These are phyloP conservation scores for Vanrija sp. DNA, from an alignment of 1,284 basidiomycete genomes.

Conservation along the genomic window DNA sequence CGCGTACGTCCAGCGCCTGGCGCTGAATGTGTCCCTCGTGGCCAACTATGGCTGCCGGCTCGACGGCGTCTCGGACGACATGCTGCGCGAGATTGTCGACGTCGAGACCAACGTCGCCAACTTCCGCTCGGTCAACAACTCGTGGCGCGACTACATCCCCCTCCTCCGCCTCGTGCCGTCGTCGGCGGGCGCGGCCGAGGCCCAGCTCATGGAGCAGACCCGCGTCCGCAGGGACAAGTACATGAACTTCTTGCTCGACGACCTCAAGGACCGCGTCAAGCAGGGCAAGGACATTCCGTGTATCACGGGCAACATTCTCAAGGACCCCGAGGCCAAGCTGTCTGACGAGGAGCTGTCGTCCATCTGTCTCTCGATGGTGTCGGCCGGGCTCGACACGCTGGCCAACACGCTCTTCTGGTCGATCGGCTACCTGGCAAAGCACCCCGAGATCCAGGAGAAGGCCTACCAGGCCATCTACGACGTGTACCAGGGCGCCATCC, in stretches of 20 bases:
- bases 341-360: conserved; percentile 14
- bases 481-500: conserved; percentile 8
- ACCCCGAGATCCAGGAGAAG: conserved; percentile 17
- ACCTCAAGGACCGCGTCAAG: conserved; percentile 13
- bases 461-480: conserved; percentile 12
- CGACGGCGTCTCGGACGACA: conserved; percentile 8
- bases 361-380: conserved; percentile 22
- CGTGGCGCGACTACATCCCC: conserved; percentile 17
- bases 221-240: conserved; percentile 16
- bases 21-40: conserved; percentile 15
- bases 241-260: conserved; percentile 16
- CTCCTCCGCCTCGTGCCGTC: conserved; percentile 11
- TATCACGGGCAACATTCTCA: conserved; percentile 19
- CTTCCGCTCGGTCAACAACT: conserved; percentile 11
- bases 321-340: conserved; percentile 21
- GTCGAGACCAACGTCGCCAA: conserved; percentile 11
- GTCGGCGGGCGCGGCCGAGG: not conserved
- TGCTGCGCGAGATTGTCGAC: conserved; percentile 15
- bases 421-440: conserved; percentile 18
- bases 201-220: not conserved
- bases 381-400: conserved; percentile 20
- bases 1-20: conserved; percentile 13
- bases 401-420: conserved; percentile 21
- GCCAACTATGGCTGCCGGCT: conserved; percentile 20
- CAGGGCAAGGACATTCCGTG: conserved; percentile 18